A percentile compares a stretch with the other conserved stretches of the same genome.
phyloP scores from a whole-genome alignment of 2,329 filamentous ascomycete species.

The Setomelanomma holmii region DNA sequence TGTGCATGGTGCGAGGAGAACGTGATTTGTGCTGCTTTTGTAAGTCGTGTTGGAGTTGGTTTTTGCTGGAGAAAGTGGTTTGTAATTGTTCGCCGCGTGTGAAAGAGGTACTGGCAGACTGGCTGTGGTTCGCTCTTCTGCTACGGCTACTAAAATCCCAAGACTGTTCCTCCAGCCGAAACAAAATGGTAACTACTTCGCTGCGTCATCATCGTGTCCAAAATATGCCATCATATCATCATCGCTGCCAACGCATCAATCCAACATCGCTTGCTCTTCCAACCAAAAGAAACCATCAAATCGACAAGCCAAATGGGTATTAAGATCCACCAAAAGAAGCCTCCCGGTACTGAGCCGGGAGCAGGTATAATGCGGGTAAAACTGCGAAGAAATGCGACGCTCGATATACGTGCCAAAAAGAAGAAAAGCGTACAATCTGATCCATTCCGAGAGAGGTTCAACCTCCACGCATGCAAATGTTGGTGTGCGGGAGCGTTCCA shows the following conservation, averaged over 20 bases:
- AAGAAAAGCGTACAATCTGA: slow-evolving; percentile 23
- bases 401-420: background rate
- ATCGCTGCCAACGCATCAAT: slow-evolving; percentile 14
- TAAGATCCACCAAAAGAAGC: slow-evolving; percentile 32
- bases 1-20: background rate
- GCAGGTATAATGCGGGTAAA: slow-evolving; percentile 39
- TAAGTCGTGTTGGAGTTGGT: too few relatives aligned
- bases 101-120: background rate
- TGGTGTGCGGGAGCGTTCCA: slow-evolving; percentile 47
- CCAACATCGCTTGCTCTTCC: slow-evolving; percentile 14
- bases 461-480: slow-evolving; percentile 34
- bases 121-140: background rate
- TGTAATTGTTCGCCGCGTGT: background rate
- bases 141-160: background rate
- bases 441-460: slow-evolving; percentile 23
- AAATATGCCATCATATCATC: slow-evolving; percentile 20
- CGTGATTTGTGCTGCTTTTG: too few relatives aligned
- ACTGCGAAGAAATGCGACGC: slow-evolving; percentile 14
- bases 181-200: slow-evolving; percentile 12
- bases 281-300: slow-evolving; percentile 9
- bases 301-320: slow-evolving; percentile 30
- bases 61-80: background rate
- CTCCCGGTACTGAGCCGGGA: slow-evolving; percentile 24
- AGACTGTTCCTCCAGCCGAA: background rate
- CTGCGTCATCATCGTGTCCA: slow-evolving; percentile 22